A percentile compares a stretch with the other conserved stretches of the same genome.
These are phyloP conservation scores for Albifimbria verrucaria DNA, from an alignment of 2,329 filamentous ascomycete genomes.

Conservation along the genomic window DNA sequence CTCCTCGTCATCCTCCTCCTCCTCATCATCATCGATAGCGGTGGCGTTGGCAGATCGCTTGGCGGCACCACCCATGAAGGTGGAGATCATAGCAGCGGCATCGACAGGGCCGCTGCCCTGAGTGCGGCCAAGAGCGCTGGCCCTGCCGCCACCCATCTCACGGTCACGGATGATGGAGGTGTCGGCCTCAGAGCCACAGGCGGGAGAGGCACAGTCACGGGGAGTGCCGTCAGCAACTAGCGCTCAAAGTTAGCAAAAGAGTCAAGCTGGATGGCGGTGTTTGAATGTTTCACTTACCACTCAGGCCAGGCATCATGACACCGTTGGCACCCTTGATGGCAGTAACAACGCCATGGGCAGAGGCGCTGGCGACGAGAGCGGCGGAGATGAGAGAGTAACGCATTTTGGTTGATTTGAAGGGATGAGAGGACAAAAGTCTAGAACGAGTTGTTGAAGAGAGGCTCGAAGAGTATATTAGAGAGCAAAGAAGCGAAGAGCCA, in stretches of 20 bases:
- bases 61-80: slow-evolving; percentile 52
- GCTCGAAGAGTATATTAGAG: neutral
- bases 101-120: slow-evolving; percentile 57
- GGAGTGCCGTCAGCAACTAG: slow-evolving; percentile 63
- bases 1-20: slow-evolving; percentile 40
- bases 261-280: neutral
- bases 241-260: slow-evolving; percentile 5
- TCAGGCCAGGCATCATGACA: slow-evolving; percentile 59
- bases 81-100: slow-evolving; percentile 52
- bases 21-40: slow-evolving; percentile 34
- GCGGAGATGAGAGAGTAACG: slow-evolving; percentile 23
- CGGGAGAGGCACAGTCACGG: slow-evolving; percentile 60
- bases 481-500: neutral
- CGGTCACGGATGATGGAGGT: slow-evolving; percentile 65
- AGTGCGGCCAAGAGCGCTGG: slow-evolving; percentile 62
- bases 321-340: slow-evolving; percentile 57
- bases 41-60: slow-evolving; percentile 38
- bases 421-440: neutral
- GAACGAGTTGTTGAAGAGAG: neutral
- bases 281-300: slow-evolving; percentile 16
- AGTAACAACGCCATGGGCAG: slow-evolving; percentile 57
- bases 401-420: slow-evolving; percentile 20
- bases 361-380: slow-evolving; percentile 42
- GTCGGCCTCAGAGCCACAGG: slow-evolving; percentile 64
- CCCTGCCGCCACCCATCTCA: slow-evolving; percentile 51